Base-by-base conservation (phyloP, 805 yeast species). In the Teunomyces barrocoloradensis region DNA sequence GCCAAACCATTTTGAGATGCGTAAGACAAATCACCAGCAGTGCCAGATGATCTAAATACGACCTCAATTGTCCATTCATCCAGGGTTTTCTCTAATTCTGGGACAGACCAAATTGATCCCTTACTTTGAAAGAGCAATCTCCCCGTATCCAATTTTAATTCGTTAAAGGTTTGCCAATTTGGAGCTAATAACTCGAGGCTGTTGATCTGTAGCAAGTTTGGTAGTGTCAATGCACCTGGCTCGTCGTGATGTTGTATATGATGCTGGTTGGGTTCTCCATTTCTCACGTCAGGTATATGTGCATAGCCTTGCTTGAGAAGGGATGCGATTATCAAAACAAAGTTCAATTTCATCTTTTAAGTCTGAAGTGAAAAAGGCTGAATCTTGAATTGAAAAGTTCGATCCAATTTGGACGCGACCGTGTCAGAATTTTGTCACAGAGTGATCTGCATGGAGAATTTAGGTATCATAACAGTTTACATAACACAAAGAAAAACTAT, bases 41-140 rank as follows among this genome's bases (percentile, higher is more conserved):
- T 66, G 5, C 87, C 87, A 6, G 78, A 61, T 41, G 87, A 79
- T 63, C 94, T 76, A 53, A 85, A 75, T 2, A 85, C 78, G 40
- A 79, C 58, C 54, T 86, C 90, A 7, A 81, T 54, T 0, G 91
- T 78, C 75, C 82, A 81, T 48, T 73, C 77, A 11, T 61, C 50
- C 21, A 51, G 52, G 3, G 64, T 46, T 25, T 55, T 53, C 12
- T 52, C 68, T 43, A 60, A 57, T 7, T 54, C 58, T 9, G 47
- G 53, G 40, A 36, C 59, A 33, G 64, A 66, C 82, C 83, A 78
- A 2, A 82, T 41, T 0, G 79, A 62, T 11, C 86, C 85, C 4
- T 73, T 53, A 3, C 52, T 51, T 12, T 65, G 53, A 17, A 63
- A 59, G 6, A 81, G 56, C 12, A 82, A 55, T 43, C 89, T 69